Evolutionary conservation across 768 basidiomycete genomes (phyloP).

Genomic region (Tulasnella sp.): DNA sequence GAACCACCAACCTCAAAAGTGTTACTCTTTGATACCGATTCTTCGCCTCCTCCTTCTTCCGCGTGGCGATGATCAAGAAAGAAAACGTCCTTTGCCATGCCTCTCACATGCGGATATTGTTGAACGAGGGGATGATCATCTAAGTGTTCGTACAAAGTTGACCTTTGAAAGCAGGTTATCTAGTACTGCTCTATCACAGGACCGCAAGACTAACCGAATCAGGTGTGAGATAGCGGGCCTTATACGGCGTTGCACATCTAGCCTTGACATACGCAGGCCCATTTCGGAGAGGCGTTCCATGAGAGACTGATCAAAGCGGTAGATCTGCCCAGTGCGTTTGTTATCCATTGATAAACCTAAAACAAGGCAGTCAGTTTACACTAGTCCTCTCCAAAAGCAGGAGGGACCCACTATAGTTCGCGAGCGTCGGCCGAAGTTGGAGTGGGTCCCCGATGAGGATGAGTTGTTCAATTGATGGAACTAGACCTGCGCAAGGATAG

Average conservation of each 20-base stretch:
- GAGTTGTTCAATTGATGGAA: too few relatives aligned
- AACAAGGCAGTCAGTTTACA: conserved; percentile 28
- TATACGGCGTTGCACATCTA: conserved; percentile 68
- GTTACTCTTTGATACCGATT: conserved; percentile 58
- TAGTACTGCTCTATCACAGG: background rate
- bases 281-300: conserved; percentile 57
- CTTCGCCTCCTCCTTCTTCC: too few relatives aligned
- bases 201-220: conserved; percentile 34
- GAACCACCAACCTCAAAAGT: conserved; percentile 61
- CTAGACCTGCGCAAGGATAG: conserved; percentile 17
- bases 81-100: conserved; percentile 51
- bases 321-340: conserved; percentile 43
- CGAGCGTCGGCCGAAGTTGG: too few relatives aligned
- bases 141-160: conserved; percentile 50
- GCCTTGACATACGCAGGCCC: conserved; percentile 53
- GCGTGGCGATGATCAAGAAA: conserved; percentile 61
- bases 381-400: background rate
- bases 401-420: conserved; percentile 38
- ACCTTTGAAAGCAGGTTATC: conserved; percentile 26
- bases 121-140: conserved; percentile 45
- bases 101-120: conserved; percentile 45
- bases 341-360: too few relatives aligned
- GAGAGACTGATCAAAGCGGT: conserved; percentile 57
- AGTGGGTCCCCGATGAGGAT: too few relatives aligned
- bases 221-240: conserved; percentile 54